These are phyloP conservation scores for Lactarius indigo DNA, from an alignment of 768 basidiomycete genomes.

Conservation along the genomic window DNA sequence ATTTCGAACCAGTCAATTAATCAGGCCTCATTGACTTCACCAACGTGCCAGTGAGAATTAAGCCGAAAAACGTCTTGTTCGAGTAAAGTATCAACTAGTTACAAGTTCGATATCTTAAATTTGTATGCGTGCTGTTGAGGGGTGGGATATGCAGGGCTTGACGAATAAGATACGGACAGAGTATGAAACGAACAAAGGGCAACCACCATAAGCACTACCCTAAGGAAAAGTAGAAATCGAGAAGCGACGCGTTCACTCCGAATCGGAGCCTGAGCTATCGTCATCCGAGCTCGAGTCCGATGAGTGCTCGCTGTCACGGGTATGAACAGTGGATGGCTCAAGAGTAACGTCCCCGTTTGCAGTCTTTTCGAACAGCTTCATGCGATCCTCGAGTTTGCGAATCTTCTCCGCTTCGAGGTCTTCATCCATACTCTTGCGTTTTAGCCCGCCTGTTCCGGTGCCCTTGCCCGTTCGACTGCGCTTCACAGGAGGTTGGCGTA, in stretches of 20 bases:
- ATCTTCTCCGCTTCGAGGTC: conserved; percentile 96
- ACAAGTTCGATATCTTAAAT: conserved; percentile 33
- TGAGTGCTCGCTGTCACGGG: conserved; percentile 66
- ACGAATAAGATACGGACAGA: conserved; percentile 26
- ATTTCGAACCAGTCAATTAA: neutral
- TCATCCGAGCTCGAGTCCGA: conserved; percentile 78
- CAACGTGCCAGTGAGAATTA: conserved; percentile 6
- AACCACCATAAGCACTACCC: conserved; percentile 17
- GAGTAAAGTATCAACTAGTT: conserved; percentile 30
- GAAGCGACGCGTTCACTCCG: conserved; percentile 51
- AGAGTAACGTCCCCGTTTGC: conserved; percentile 36
- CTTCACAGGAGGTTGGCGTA: conserved; percentile 52
- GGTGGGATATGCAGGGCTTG: conserved; percentile 27
- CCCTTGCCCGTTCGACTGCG: conserved; percentile 72
- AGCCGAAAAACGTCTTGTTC: conserved; percentile 25
- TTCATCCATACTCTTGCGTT: conserved; percentile 96
- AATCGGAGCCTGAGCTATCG: conserved; percentile 81
- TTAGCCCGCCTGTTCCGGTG: conserved; percentile 83
- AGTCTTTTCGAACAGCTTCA: conserved; percentile 72
- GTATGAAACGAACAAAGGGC: conserved; percentile 13
- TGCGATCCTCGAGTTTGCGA: conserved; percentile 80
- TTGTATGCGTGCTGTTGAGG: conserved; percentile 30
- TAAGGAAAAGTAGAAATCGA: neutral
- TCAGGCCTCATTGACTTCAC: neutral
- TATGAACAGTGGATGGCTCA: conserved; percentile 34